Evolutionary conservation across 305 asterid species (phyloP).

Genomic region (Fraxinus ornus): DNA sequence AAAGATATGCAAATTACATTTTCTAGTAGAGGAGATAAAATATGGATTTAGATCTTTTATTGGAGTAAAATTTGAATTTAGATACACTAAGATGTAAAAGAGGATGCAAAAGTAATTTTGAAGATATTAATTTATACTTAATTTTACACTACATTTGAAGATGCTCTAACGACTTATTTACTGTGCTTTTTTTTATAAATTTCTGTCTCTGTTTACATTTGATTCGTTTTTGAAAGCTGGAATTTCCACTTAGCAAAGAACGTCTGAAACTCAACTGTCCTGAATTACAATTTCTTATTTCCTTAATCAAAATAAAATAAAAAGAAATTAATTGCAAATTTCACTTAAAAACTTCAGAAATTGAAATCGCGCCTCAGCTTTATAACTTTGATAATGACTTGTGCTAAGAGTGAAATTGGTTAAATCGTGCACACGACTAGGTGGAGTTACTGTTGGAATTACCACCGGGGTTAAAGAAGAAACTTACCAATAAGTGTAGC

Average conservation of each 20-base stretch:
- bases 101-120: background rate
- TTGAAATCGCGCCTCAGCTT: background rate
- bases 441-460: too few relatives aligned
- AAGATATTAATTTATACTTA: too few relatives aligned
- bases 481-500: too few relatives aligned
- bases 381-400: background rate
- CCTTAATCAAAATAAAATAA: background rate
- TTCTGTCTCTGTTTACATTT: too few relatives aligned
- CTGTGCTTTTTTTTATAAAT: too few relatives aligned
- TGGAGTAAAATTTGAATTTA: background rate
- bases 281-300: background rate
- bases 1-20: too few relatives aligned
- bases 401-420: background rate
- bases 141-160: background rate
- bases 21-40: too few relatives aligned
- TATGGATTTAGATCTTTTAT: background rate
- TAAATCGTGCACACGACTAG: background rate
- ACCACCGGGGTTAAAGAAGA: too few relatives aligned
- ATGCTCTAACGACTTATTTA: too few relatives aligned
- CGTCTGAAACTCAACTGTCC: background rate
- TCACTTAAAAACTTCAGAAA: background rate
- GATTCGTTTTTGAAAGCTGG: too few relatives aligned
- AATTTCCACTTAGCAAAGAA: too few relatives aligned
- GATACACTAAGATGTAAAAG: too few relatives aligned
- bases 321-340: background rate